A percentile compares a stretch with the other conserved stretches of the same genome.
Conservation (phyloP, 2,329 filamentous ascomycete species). For the Colletotrichum truncatum region DNA sequence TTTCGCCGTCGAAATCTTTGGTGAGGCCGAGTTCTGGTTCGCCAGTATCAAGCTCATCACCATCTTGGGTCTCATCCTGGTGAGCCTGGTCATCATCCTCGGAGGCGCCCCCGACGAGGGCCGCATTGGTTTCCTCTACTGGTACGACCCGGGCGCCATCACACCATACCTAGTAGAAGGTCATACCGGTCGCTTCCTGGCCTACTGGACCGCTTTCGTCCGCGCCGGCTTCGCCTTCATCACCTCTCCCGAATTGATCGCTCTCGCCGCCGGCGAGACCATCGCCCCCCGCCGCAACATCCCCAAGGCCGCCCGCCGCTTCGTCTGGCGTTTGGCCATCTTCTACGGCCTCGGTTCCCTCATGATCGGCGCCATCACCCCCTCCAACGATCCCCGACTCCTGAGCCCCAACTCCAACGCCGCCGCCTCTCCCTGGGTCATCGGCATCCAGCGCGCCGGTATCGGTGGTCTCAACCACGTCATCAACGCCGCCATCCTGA, state of each 20-base stretch:
- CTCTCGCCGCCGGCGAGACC: slow-evolving; percentile 72
- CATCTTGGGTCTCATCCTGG: slow-evolving; percentile 65
- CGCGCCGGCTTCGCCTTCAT: slow-evolving; percentile 71
- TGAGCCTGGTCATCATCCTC: slow-evolving; percentile 64
- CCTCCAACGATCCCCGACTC: slow-evolving; percentile 72
- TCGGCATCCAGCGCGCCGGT: slow-evolving; percentile 73
- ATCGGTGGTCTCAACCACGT: slow-evolving; percentile 72
- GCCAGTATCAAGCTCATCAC: slow-evolving; percentile 68
- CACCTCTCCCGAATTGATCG: slow-evolving; percentile 70
- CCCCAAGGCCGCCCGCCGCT: slow-evolving; percentile 70
- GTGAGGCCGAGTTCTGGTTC: slow-evolving; percentile 71
- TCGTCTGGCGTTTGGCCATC: slow-evolving; percentile 68
- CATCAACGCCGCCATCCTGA: slow-evolving; percentile 75
- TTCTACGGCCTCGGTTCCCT: slow-evolving; percentile 73
- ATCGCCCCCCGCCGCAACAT: slow-evolving; percentile 72
- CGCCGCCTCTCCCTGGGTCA: slow-evolving; percentile 69
- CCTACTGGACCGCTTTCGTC: slow-evolving; percentile 65
- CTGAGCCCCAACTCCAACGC: slow-evolving; percentile 66
- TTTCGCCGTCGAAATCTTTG: slow-evolving; percentile 65
- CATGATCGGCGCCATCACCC: slow-evolving; percentile 68
- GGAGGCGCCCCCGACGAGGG: slow-evolving; percentile 62
- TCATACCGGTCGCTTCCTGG: slow-evolving; percentile 62
- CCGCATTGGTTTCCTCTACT: slow-evolving; percentile 51
- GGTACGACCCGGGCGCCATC: slow-evolving; percentile 53
- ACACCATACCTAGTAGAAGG: slow-evolving; percentile 56